Evolutionary conservation across 257 asterid species (phyloP), one percentile per base, ranked within the genome.

Genomic region (Hygrophila difformis): DNA sequence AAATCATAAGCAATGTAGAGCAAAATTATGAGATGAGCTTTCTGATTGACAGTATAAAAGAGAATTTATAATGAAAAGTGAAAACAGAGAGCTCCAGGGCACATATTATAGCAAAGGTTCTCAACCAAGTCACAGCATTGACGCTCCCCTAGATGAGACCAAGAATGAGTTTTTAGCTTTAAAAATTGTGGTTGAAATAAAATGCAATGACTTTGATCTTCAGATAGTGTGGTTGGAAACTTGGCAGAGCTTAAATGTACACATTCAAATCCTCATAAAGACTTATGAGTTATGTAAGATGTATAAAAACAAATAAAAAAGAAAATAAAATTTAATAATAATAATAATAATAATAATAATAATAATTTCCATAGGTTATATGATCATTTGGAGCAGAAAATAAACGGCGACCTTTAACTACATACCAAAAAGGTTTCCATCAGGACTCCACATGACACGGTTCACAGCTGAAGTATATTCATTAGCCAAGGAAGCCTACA

Each of bases 391-490:
- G 31, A 39, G 28, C 12, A 20, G 13, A 28, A 57, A 17, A 28
- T 0, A 43, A 31, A 26, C 12, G 49, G 16, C 24, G 49, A 49
- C 47, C 46, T 48, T 23, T 40, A 41, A 8, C 1, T 24, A 65
- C 69, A 42, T 66, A 82, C 86, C 86, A 36, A 79, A 55, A 58
- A 68, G 53, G 61, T 15, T 42, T 49, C 91, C 89, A 36, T 76
- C 79, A 18, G 86, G 71, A 67, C 83, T 78, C 91, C 91, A 78
- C 36, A 46, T 62, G 66, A 76, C 83, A 28, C 81, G 77, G 51
- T 76, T 82, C 49, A 82, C 81, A 5, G 87, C 70, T 56, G 74
- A 77, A 59, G 72, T 63, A 55, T 65, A 67, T 50, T 77, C 82
- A 52, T 65, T 67, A 5, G 77, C 77, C 53, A 81, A 45, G 59